These are phyloP conservation scores for Claviceps pusilla DNA, from an alignment of 2,329 filamentous ascomycete genomes.

Conservation along the genomic window DNA sequence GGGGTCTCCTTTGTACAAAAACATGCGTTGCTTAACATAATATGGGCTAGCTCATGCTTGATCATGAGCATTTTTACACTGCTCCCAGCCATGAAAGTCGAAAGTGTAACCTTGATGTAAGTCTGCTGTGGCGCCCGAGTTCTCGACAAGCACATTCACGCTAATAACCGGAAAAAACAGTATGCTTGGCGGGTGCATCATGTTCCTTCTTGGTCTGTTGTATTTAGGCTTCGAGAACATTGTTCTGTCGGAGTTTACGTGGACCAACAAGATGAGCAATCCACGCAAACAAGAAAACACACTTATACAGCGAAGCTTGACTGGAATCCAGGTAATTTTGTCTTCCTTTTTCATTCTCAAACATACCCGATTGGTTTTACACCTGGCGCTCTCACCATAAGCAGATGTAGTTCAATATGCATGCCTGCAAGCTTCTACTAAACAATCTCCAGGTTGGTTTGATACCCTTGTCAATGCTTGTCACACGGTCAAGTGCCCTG, in stretches of 20 bases:
- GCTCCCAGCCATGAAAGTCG: conserved; percentile 71
- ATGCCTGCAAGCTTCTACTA: neutral
- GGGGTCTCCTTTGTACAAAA: conserved; percentile 56
- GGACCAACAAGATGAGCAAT: conserved; percentile 5
- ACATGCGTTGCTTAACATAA: conserved; percentile 47
- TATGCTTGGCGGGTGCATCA: conserved; percentile 58
- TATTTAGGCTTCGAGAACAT: conserved; percentile 70
- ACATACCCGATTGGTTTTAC: neutral
- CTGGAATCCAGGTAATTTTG: conserved; percentile 48
- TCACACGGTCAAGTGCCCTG: conserved; percentile 73
- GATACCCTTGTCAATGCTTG: conserved; percentile 63
- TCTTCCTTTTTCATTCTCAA: neutral
- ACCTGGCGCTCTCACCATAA: conserved; percentile 4
- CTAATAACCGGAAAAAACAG: conserved; percentile 7
- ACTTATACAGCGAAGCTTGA: conserved; percentile 39
- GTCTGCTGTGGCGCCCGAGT: conserved; percentile 12
- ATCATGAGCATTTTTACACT: conserved; percentile 86
- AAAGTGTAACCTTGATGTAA: conserved; percentile 62
- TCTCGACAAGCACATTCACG: neutral
- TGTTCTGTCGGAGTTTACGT: conserved; percentile 27
- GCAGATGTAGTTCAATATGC: neutral
- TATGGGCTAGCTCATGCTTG: conserved; percentile 64
- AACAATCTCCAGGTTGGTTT: conserved; percentile 46
- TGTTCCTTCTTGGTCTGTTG: conserved; percentile 58
- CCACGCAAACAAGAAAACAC: conserved; percentile 18